Percentiles rank a stretch among this genome's conserved stretches.
phyloP scores from a whole-genome alignment of 306 rosid genomes.

The Herpetospermum pedunculosum region DNA sequence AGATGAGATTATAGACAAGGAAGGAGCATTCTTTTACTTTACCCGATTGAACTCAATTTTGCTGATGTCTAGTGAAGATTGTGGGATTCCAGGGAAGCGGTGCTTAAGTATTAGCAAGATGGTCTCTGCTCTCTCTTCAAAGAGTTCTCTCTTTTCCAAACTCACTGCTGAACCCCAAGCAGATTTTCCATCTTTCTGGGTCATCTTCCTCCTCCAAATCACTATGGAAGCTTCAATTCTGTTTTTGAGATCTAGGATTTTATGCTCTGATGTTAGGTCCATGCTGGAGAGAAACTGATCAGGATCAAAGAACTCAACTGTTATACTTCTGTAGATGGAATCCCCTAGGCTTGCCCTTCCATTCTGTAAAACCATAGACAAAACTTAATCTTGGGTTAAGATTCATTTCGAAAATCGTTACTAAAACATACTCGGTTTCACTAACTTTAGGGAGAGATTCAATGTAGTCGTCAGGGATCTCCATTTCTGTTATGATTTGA shows the following conservation, averaged over 20 bases:
- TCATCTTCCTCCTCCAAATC: conserved; percentile 95
- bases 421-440: background rate
- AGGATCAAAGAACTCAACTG: conserved; percentile 87
- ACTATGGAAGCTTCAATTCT: conserved; percentile 95
- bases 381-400: background rate
- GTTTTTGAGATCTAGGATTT: conserved; percentile 81
- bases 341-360: conserved; percentile 97
- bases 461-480: conserved; percentile 84
- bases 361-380: conserved; percentile 31
- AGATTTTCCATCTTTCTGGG: conserved; percentile 83
- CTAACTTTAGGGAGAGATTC: conserved; percentile 89
- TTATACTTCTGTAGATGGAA: conserved; percentile 58
- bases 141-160: conserved; percentile 81
- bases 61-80: conserved; percentile 86
- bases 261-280: conserved; percentile 89
- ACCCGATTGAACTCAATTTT: conserved; percentile 82
- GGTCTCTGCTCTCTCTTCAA: conserved; percentile 98
- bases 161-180: conserved; percentile 93
- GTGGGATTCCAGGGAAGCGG: conserved; percentile 84
- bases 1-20: background rate
- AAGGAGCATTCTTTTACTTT: conserved; percentile 31
- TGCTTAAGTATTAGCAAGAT: conserved; percentile 79
- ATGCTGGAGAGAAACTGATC: conserved; percentile 62
- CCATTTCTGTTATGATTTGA: conserved; percentile 85
- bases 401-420: background rate